Percentiles rank a stretch among this genome's conserved stretches.
Conservation (phyloP, 805 yeast species). For the Ogataea pignaliae region DNA sequence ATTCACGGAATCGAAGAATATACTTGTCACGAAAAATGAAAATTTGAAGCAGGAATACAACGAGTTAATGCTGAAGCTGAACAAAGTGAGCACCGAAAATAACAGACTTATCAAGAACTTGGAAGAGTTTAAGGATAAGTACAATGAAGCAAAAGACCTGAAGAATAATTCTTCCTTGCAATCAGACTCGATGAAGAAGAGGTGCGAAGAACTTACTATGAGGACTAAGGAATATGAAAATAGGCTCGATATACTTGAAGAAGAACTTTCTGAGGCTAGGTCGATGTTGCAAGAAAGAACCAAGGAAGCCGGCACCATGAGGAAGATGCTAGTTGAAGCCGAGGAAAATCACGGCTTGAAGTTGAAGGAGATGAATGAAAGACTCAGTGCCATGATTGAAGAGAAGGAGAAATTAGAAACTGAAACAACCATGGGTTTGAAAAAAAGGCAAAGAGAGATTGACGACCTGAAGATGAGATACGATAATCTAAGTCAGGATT, state of each 20-base stretch:
- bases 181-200: constrained; percentile 51
- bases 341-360: constrained; percentile 54
- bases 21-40: constrained; percentile 40
- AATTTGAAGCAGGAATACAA: constrained; percentile 27
- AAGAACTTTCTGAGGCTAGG: constrained; percentile 75
- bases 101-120: constrained; percentile 36
- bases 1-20: constrained; percentile 36
- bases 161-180: constrained; percentile 32
- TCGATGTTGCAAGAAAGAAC: constrained; percentile 73
- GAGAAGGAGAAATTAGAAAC: constrained; percentile 60
- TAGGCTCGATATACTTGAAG: constrained; percentile 65
- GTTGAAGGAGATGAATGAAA: constrained; percentile 51
- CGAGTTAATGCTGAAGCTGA: constrained; percentile 33
- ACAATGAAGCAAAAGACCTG: constrained; percentile 31
- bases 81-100: constrained; percentile 40
- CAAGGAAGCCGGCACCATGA: constrained; percentile 69
- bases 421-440: constrained; percentile 42
- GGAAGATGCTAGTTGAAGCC: constrained; percentile 62
- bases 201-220: constrained; percentile 67
- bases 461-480: constrained; percentile 55
- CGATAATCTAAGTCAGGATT: constrained; percentile 26
- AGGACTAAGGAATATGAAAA: constrained; percentile 60
- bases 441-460: constrained; percentile 59
- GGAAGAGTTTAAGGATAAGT: constrained; percentile 37
- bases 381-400: constrained; percentile 47